Percentiles rank a stretch among this genome's conserved stretches.
These are phyloP conservation scores for Achlya hypogyna DNA, from an alignment of 352 stramenopile species.

Conservation along the genomic window DNA sequence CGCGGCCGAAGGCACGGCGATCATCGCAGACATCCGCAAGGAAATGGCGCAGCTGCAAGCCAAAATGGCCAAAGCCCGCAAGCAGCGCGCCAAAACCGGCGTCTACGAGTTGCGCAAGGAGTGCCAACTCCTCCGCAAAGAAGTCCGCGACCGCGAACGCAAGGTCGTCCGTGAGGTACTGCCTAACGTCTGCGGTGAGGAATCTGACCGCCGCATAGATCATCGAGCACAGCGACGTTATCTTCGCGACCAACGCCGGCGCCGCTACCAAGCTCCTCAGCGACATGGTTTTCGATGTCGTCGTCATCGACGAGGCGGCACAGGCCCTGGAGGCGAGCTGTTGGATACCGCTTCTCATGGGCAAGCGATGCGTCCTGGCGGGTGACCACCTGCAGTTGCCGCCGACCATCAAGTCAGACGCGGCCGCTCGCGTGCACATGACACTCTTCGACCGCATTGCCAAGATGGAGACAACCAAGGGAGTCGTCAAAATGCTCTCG, in stretches of 20 bases:
- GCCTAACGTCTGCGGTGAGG: background rate
- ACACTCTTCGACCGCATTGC: slow-evolving; percentile 97
- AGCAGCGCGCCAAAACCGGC: slow-evolving; percentile 43
- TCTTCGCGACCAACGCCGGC: slow-evolving; percentile 95
- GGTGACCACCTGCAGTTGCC: slow-evolving; percentile 96
- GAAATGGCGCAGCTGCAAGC: slow-evolving; percentile 74
- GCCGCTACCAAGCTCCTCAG: slow-evolving; percentile 87
- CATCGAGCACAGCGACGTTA: slow-evolving; percentile 87
- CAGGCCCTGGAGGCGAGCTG: slow-evolving; percentile 95
- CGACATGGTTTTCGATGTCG: slow-evolving; percentile 88
- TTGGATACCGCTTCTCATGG: slow-evolving; percentile 94
- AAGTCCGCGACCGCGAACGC: slow-evolving; percentile 89
- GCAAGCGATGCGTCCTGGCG: slow-evolving; percentile 79
- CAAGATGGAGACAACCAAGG: slow-evolving; percentile 28
- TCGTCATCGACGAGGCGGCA: slow-evolving; percentile 96
- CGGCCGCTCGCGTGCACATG: slow-evolving; percentile 65
- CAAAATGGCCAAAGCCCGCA: slow-evolving; percentile 31
- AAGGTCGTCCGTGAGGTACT: slow-evolving; percentile 86
- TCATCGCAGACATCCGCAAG: slow-evolving; percentile 91
- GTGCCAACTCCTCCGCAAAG: slow-evolving; percentile 89
- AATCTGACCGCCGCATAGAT: slow-evolving; percentile 9
- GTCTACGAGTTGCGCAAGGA: slow-evolving; percentile 52
- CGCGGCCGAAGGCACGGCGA: slow-evolving; percentile 88
- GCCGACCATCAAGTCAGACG: slow-evolving; percentile 93
- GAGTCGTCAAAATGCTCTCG: slow-evolving; percentile 88